Evolutionary conservation across 2,329 filamentous ascomycete species (phyloP).

Genomic region (Ceratocystis albifundus): DNA sequence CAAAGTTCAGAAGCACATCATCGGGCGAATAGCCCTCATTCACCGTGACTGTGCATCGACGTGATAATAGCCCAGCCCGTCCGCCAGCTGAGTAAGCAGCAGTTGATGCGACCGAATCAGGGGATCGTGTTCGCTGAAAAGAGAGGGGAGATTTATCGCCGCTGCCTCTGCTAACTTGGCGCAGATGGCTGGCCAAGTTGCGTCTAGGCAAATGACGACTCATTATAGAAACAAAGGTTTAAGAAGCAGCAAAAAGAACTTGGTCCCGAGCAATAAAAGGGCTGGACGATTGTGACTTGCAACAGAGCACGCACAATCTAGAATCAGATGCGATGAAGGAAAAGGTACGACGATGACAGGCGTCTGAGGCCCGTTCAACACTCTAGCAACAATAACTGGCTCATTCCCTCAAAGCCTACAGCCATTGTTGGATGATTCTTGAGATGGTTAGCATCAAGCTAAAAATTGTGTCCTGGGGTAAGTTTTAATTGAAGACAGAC

Average conservation of each 20-base stretch:
- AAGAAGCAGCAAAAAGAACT: constrained; percentile 35
- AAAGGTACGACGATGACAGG: neutral
- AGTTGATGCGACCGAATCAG: constrained; percentile 21
- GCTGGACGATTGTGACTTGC: too few relatives aligned
- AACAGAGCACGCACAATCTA: neutral
- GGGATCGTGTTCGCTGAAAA: constrained; percentile 42
- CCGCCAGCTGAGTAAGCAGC: constrained; percentile 18
- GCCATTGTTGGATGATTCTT: neutral
- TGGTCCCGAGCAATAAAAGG: constrained; percentile 25
- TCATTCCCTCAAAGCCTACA: constrained; percentile 1
- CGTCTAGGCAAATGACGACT: constrained; percentile 33
- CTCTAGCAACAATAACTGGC: constrained; percentile 3
- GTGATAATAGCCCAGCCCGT: constrained; percentile 29
- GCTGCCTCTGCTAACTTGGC: constrained; percentile 41
- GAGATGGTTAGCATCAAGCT: neutral
- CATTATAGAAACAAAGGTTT: constrained; percentile 27
- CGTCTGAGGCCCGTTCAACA: constrained; percentile 10
- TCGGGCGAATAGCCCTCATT: constrained; percentile 68
- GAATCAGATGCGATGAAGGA: neutral
- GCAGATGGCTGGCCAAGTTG: constrained; percentile 37
- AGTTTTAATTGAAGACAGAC: neutral
- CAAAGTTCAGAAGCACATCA: constrained; percentile 67
- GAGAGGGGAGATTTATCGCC: constrained; percentile 38
- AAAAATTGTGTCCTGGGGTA: neutral
- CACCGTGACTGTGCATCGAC: constrained; percentile 44